phyloP scores from a whole-genome alignment of 176 grass and related monocot species.

The Phoenix dactylifera region DNA sequence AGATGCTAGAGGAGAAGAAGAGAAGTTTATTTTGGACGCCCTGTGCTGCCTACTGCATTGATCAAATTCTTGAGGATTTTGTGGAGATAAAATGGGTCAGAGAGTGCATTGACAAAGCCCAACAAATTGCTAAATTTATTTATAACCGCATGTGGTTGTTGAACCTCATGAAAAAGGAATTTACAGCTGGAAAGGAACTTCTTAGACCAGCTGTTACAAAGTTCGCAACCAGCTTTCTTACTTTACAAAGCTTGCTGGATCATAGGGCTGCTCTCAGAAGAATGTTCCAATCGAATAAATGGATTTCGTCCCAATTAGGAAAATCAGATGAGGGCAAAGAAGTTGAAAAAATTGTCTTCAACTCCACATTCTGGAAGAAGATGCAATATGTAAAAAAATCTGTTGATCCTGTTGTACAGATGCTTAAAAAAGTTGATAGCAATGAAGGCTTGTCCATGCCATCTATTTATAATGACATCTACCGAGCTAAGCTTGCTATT shows the following conservation, averaged over 20 bases:
- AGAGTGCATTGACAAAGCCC: slow-evolving; percentile 26
- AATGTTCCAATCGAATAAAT: slow-evolving; percentile 23
- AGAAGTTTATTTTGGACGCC: slow-evolving; percentile 27
- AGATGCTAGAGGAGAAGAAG: slow-evolving; percentile 30
- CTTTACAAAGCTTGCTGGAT: slow-evolving; percentile 14
- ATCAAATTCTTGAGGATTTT: slow-evolving; percentile 31
- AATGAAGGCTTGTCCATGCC: slow-evolving; percentile 9
- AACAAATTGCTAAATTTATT: slow-evolving; percentile 20
- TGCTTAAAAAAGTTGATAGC: slow-evolving; percentile 8
- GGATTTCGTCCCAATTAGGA: slow-evolving; percentile 13
- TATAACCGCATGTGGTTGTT: slow-evolving; percentile 25
- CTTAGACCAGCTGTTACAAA: slow-evolving; percentile 14
- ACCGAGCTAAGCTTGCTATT: slow-evolving; percentile 12
- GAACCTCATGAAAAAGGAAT: slow-evolving; percentile 28
- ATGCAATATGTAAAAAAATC: slow-evolving; percentile 16
- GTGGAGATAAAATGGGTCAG: slow-evolving; percentile 17
- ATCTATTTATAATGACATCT: slow-evolving; percentile 22
- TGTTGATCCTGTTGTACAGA: slow-evolving; percentile 15
- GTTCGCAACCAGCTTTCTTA: slow-evolving; percentile 10
- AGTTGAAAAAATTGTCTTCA: slow-evolving; percentile 19
- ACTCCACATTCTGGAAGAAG: slow-evolving; percentile 27
- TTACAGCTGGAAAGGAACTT: slow-evolving; percentile 25
- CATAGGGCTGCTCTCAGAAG: slow-evolving; percentile 21
- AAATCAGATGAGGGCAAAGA: slow-evolving; percentile 30
- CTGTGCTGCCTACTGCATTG: slow-evolving; percentile 20